Percentiles rank a stretch among this genome's conserved stretches.
These are phyloP conservation scores for Fusarium sp. DNA, from an alignment of 2,329 filamentous ascomycete species.

Conservation along the genomic window DNA sequence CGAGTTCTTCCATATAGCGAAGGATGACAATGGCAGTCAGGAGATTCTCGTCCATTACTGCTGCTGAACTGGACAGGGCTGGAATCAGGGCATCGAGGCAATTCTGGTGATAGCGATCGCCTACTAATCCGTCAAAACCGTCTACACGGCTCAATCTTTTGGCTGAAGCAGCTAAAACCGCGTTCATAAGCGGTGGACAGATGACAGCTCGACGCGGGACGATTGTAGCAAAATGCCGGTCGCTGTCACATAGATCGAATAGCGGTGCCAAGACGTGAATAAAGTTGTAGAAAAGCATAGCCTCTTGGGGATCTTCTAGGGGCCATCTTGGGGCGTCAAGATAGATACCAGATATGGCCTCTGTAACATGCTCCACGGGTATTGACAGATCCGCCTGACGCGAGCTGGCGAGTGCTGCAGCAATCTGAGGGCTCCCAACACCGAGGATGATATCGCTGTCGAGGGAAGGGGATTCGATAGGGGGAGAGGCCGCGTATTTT, in stretches of 20 bases:
- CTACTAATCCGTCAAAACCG: conserved; percentile 40
- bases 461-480: conserved; percentile 14
- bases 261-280: conserved; percentile 44
- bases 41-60: conserved; percentile 47
- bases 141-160: conserved; percentile 41
- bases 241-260: conserved; percentile 46
- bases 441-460: conserved; percentile 14
- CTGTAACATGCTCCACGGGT: conserved; percentile 26
- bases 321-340: conserved; percentile 39
- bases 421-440: conserved; percentile 11
- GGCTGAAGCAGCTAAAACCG: conserved; percentile 45
- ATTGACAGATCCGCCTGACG: conserved; percentile 10
- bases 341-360: conserved; percentile 41
- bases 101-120: conserved; percentile 45
- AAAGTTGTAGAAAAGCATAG: conserved; percentile 46
- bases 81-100: conserved; percentile 46
- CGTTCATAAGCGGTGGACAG: conserved; percentile 46
- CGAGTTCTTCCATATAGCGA: conserved; percentile 47
- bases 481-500: conserved; percentile 14
- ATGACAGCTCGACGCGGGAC: conserved; percentile 44
- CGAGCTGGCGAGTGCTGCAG: conserved; percentile 22
- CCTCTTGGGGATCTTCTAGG: conserved; percentile 41
- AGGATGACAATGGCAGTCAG: conserved; percentile 47
- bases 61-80: conserved; percentile 41
- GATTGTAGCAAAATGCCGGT: conserved; percentile 45